phyloP scores from a whole-genome alignment of 345 rosid genomes.

The Capsella bursapastoris region DNA sequence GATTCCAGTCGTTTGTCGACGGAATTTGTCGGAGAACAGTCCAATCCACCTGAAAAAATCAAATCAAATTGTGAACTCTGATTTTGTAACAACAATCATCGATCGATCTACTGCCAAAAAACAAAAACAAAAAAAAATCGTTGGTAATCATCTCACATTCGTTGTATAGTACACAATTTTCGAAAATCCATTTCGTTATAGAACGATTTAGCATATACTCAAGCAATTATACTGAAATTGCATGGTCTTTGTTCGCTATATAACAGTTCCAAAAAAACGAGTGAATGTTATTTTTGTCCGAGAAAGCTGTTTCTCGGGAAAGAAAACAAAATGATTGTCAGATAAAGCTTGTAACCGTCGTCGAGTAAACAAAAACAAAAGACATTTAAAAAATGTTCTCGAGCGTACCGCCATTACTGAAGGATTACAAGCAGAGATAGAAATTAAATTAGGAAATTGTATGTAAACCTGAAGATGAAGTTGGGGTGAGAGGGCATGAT shows the following conservation, averaged over 20 bases:
- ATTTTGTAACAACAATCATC: background rate
- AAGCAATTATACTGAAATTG: conserved; percentile 7
- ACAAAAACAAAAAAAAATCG: background rate
- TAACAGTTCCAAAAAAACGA: conserved; percentile 4
- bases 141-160: conserved; percentile 22
- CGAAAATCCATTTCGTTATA: background rate
- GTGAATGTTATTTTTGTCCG: background rate
- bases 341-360: conserved; percentile 3
- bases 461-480: conserved; percentile 39
- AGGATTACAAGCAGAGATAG: background rate
- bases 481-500: conserved; percentile 48
- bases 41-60: conserved; percentile 45
- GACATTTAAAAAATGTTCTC: background rate
- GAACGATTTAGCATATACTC: background rate
- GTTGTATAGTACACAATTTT: background rate
- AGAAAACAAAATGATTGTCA: background rate
- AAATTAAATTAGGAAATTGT: background rate
- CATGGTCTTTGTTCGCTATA: conserved; percentile 29
- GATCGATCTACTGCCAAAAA: background rate
- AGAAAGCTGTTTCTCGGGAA: conserved; percentile 4
- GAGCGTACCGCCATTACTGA: background rate
- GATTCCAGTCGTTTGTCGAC: conserved; percentile 24
- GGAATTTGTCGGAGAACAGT: conserved; percentile 38
- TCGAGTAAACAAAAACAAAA: background rate
- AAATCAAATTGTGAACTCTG: background rate